Conservation (phyloP, 495 filamentous ascomycete species). For the Pseudoneurospora amorphoporcata region DNA sequence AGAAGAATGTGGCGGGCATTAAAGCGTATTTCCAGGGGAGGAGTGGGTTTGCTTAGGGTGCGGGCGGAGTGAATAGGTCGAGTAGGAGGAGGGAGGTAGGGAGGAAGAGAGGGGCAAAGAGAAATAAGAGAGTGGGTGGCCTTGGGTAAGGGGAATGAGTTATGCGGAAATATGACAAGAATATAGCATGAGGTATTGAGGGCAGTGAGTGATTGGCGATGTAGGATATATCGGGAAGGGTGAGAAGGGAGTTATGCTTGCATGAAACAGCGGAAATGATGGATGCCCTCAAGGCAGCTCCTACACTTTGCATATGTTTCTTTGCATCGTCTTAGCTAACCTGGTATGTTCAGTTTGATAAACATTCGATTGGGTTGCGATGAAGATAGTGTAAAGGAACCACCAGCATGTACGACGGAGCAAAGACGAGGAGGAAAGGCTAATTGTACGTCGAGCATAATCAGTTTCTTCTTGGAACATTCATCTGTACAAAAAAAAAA, state of each 20-base stretch:
- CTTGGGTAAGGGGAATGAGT: not conserved
- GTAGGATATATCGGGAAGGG: not conserved
- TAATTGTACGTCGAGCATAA: not conserved
- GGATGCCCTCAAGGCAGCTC: not conserved
- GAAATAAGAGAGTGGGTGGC: not conserved
- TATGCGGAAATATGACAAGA: not conserved
- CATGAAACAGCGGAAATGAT: not conserved
- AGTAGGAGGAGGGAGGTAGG: too few species aligned
- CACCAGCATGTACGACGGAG: not conserved
- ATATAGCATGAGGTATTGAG: not conserved
- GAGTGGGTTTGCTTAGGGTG: slow-evolving; percentile 30
- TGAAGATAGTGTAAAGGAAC: not conserved
- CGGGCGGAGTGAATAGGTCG: not conserved
- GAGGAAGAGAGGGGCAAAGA: not conserved
- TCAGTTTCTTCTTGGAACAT: not conserved
- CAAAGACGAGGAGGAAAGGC: not conserved
- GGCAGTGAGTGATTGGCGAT: not conserved
- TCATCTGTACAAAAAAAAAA: not conserved
- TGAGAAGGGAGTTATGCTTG: not conserved
- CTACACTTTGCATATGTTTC: not conserved
- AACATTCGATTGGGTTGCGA: not conserved
- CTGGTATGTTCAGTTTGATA: not conserved
- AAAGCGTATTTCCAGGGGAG: slow-evolving; percentile 52
- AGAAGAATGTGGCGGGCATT: slow-evolving; percentile 52
- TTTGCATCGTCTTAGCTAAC: not conserved